phyloP scores from a whole-genome alignment of 441 rosid genomes.

The Bruguiera hainesii region DNA sequence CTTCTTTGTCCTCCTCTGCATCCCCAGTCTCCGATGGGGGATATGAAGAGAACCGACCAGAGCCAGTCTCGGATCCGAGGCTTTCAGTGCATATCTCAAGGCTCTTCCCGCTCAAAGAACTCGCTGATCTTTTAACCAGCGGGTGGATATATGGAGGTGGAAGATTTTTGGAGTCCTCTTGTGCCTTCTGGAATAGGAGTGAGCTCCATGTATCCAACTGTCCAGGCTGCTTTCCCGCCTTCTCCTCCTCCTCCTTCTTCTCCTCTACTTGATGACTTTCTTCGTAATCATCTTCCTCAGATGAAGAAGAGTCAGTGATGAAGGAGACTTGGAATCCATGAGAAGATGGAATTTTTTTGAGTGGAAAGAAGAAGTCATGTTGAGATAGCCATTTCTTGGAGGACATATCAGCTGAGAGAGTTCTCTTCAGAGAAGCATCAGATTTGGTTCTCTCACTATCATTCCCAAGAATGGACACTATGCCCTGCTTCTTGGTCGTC shows the following conservation, averaged over 20 bases:
- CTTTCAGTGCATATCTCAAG: slow-evolving; percentile 88
- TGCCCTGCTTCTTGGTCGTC: slow-evolving; percentile 48
- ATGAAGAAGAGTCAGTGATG: slow-evolving; percentile 21
- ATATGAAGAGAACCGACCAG: slow-evolving; percentile 64
- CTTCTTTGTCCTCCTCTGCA: slow-evolving; percentile 38
- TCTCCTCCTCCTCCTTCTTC: slow-evolving; percentile 32
- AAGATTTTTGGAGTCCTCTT: slow-evolving; percentile 28
- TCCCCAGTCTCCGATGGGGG: slow-evolving; percentile 58
- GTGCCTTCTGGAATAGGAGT: slow-evolving; percentile 43
- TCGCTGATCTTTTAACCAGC: slow-evolving; percentile 46
- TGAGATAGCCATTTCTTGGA: slow-evolving; percentile 61
- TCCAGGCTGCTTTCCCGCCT: slow-evolving; percentile 28
- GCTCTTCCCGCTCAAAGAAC: slow-evolving; percentile 67
- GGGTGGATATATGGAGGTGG: slow-evolving; percentile 76
- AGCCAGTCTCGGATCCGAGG: slow-evolving; percentile 98
- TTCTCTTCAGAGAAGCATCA: slow-evolving; percentile 56
- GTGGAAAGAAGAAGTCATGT: slow-evolving; percentile 41
- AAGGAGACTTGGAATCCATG: slow-evolving; percentile 30
- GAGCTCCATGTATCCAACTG: slow-evolving; percentile 64
- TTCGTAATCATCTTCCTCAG: slow-evolving; percentile 20
- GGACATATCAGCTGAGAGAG: slow-evolving; percentile 80
- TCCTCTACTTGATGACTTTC: slow-evolving; percentile 34
- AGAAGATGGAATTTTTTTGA: slow-evolving; percentile 57
- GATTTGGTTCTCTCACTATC: slow-evolving; percentile 26
- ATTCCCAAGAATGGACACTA: slow-evolving; percentile 63